phyloP scores from a whole-genome alignment of 306 rosid species.

The Lathyrus sativus region DNA sequence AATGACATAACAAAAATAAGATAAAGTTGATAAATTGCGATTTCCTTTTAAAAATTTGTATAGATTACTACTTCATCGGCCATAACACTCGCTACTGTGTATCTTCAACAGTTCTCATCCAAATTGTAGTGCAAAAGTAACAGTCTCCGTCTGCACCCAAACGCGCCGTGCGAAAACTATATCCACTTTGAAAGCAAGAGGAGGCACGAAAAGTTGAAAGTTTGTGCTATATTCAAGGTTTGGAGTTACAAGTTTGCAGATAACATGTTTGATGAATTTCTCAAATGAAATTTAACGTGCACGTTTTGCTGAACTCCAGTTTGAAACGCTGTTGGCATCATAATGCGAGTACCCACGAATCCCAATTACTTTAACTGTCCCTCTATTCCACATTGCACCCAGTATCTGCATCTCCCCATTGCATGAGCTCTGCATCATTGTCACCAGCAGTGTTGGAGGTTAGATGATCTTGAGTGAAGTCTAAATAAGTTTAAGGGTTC shows the following conservation, averaged over 20 bases:
- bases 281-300: constrained; percentile 50
- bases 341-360: constrained; percentile 22
- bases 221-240: neutral
- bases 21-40: no score
- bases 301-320: constrained; percentile 33
- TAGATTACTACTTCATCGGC: no score
- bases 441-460: constrained; percentile 63
- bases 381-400: constrained; percentile 42
- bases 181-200: no score
- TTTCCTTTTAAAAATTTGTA: no score
- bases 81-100: no score
- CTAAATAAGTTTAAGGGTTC: constrained; percentile 43
- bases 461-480: constrained; percentile 68
- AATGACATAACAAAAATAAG: no score
- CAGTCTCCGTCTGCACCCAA: no score
- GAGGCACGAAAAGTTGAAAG: no score
- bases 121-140: no score
- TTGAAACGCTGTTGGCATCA: constrained; percentile 42
- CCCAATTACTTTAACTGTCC: constrained; percentile 25
- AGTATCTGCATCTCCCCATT: constrained; percentile 36
- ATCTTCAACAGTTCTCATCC: no score
- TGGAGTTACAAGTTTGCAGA: constrained; percentile 40
- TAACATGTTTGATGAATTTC: constrained; percentile 54
- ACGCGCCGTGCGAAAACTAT: no score
- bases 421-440: constrained; percentile 54